Evolutionary conservation across 2,329 filamentous ascomycete species (phyloP), one percentile per base, ranked within the genome.

Genomic region (Aspergillus pseudoterreus): DNA sequence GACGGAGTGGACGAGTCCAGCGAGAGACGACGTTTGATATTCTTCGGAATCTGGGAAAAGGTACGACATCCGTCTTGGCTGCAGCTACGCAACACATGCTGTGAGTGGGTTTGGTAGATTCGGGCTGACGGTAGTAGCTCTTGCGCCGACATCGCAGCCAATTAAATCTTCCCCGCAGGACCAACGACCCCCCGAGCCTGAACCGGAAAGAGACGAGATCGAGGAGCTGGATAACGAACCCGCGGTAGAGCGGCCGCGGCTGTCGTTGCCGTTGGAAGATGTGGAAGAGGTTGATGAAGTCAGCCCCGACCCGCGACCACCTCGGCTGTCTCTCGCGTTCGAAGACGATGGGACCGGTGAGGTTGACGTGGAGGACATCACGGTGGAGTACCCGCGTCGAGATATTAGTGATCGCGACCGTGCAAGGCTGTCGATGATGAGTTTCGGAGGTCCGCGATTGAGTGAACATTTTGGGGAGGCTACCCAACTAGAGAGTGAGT

Each of bases 21-120:
- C 67, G 79, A 38, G 79, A 82, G 61, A 82, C 80, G 6, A 79
- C 79, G 4, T 76, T 81, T 57, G 78, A 82, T 59, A 74, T 79
- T 22, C 62, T 82, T 47, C 71, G 75, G 44, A 77, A 79, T 48
- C 63, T 83, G 8, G 80, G 79, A 47, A 78, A 71, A 72, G 71
- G 78, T 77, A 69, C 22, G 36, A 63, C 45, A 45, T 17, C n/a
- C 3, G 8, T 19, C 30, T 33, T 19, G 35, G 22, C 9, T 38
- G 39, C n/a, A 42, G 6, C 15, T 21, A 17, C 22, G 39, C 11
- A 19, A 21, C 24, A 24, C 10, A 10, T 42, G 12, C 19, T 2
- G 2, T n/a, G 39, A 22, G 15, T 15, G 3, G 14, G 14, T 12
- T 36, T 36, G 12, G 33, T 14, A 5, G 35, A 38, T 4, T 17